These are phyloP conservation scores for Exophiala sideris DNA, from an alignment of 2,329 filamentous ascomycete species.

Conservation along the genomic window DNA sequence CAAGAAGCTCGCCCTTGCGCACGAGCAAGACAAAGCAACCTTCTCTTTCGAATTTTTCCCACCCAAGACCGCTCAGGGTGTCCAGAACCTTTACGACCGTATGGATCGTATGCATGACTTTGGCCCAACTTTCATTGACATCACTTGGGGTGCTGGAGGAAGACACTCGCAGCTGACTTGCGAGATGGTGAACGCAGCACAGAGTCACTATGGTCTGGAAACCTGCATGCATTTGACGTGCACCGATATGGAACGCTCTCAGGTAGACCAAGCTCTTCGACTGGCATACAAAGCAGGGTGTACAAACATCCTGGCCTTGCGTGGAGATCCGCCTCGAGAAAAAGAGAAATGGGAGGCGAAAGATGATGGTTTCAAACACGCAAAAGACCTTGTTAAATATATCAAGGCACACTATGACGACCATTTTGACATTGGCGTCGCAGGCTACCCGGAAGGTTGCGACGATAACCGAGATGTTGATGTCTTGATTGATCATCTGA, in stretches of 20 bases:
- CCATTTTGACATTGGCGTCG: slow-evolving; percentile 96
- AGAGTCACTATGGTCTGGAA: slow-evolving; percentile 91
- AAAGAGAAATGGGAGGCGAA: slow-evolving; percentile 89
- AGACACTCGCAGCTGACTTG: slow-evolving; percentile 86
- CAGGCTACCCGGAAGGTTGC: slow-evolving; percentile 91
- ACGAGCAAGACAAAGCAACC: slow-evolving; percentile 73
- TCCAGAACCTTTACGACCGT: slow-evolving; percentile 97
- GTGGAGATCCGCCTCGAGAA: slow-evolving; percentile 90
- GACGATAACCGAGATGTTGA: slow-evolving; percentile 91
- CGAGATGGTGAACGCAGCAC: slow-evolving; percentile 95
- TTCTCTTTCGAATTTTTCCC: slow-evolving; percentile 99
- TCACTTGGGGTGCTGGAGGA: slow-evolving; percentile 97
- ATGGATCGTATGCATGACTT: slow-evolving; percentile 98
- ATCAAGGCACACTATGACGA: slow-evolving; percentile 76
- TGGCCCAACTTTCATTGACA: slow-evolving; percentile 93
- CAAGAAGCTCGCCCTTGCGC: slow-evolving; percentile 80
- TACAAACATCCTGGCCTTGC: slow-evolving; percentile 91
- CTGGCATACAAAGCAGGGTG: slow-evolving; percentile 92
- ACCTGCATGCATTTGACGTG: slow-evolving; percentile 99
- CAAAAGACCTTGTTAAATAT: slow-evolving; percentile 82
- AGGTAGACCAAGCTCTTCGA: slow-evolving; percentile 82
- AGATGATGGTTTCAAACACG: slow-evolving; percentile 85
- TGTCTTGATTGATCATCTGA: slow-evolving; percentile 80
- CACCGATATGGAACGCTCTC: slow-evolving; percentile 93
- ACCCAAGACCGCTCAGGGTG: slow-evolving; percentile 82